phyloP scores from a whole-genome alignment of 1,284 basidiomycete genomes.

The Neolentinus lepideus region DNA sequence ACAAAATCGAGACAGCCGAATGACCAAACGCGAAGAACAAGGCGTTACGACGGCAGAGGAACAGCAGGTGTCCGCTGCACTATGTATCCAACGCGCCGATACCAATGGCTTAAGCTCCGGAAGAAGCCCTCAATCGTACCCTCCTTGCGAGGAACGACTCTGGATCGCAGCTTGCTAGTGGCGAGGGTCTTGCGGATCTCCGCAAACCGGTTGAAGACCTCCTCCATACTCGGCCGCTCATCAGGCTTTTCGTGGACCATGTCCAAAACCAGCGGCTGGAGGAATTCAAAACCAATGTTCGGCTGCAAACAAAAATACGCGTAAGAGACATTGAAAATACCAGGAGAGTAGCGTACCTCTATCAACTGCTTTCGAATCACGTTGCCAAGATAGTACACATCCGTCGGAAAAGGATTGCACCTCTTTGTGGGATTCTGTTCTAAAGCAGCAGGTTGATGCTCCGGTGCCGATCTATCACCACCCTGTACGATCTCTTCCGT shows the following conservation, averaged over 20 bases:
- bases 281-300: constrained; percentile 19
- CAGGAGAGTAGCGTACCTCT: not conserved
- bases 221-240: constrained; percentile 20
- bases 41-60: constrained; percentile 3
- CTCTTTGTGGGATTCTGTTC: not conserved
- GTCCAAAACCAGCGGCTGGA: constrained; percentile 20
- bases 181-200: constrained; percentile 10
- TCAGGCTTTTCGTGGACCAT: constrained; percentile 22
- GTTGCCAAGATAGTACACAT: constrained; percentile 8
- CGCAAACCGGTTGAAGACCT: constrained; percentile 17
- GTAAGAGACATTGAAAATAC: not conserved
- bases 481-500: constrained; percentile 5
- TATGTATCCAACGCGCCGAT: constrained; percentile 5
- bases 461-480: constrained; percentile 5
- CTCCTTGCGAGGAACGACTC: constrained; percentile 9
- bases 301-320: not conserved
- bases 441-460: not conserved
- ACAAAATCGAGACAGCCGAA: not conserved
- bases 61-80: constrained; percentile 4
- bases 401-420: constrained; percentile 6
- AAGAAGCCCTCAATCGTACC: not conserved
- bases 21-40: not conserved
- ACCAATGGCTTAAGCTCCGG: constrained; percentile 4
- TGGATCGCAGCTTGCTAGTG: constrained; percentile 14
- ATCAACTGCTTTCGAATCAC: constrained; percentile 5